These are phyloP conservation scores for Babjeviella inositovora DNA, from an alignment of 805 yeast species.

Conservation along the genomic window DNA sequence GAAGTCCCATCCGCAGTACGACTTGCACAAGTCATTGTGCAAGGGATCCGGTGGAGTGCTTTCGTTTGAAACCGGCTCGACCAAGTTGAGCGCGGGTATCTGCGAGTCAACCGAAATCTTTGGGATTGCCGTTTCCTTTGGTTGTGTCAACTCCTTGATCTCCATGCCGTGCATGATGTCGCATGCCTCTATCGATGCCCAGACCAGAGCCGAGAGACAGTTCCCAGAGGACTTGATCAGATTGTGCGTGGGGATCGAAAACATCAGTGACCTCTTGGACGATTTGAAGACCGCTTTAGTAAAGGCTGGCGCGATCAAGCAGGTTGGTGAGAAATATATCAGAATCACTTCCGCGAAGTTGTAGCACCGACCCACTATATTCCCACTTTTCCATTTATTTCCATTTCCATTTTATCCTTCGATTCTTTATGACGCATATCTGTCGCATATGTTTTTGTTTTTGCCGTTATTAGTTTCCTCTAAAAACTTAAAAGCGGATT, in stretches of 20 bases:
- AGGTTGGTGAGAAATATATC: neutral
- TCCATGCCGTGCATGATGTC: conserved; percentile 95
- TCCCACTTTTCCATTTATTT: no score
- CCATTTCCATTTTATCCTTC: no score
- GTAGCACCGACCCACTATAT: no score
- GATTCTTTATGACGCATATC: no score
- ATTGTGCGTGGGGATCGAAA: conserved; percentile 85
- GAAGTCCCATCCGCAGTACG: conserved; percentile 67
- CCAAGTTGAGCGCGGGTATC: conserved; percentile 47
- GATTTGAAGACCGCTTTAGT: conserved; percentile 63
- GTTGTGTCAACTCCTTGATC: conserved; percentile 83
- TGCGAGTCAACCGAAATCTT: conserved; percentile 66
- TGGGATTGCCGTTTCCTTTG: conserved; percentile 87
- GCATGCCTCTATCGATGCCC: conserved; percentile 89
- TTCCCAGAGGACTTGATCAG: conserved; percentile 88
- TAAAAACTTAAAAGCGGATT: no score
- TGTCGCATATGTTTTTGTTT: no score
- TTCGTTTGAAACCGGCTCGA: conserved; percentile 74
- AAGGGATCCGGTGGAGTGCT: conserved; percentile 84
- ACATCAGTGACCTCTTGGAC: conserved; percentile 61
- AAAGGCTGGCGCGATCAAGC: conserved; percentile 42
- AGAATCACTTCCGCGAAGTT: no score
- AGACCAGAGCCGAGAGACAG: conserved; percentile 73
- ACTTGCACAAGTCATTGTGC: conserved; percentile 60
- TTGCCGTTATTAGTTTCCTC: no score